Evolutionary conservation across 768 basidiomycete species (phyloP), one percentile per base, ranked within the genome.

Genomic region (Suillus subluteus): DNA sequence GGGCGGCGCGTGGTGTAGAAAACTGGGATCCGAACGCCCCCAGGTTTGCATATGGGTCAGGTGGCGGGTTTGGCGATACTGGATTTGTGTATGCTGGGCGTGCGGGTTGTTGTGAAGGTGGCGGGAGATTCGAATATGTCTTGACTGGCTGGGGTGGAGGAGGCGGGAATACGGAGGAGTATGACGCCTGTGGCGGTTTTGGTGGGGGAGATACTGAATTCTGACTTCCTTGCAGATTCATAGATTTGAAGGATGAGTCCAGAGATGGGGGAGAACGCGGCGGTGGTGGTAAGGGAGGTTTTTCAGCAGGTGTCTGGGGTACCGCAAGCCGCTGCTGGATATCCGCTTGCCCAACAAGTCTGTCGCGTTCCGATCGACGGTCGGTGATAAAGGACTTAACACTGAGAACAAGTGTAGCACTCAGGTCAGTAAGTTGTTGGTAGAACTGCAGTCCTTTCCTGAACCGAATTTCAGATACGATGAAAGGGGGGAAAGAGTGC

Each of bases 371-470:
- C 0, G 81, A 78, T 9, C 82, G 84, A 37, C 97, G 83, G 21
- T 84, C 80, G 0, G 83, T 78, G 9, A 95, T 81, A 72, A 91
- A 98, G 0, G 81, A 78, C 61, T 82, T 85, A 3, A 87, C 85
- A 65, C 88, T 88, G 5, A 82, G 77, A 43, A 83, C 80, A 6
- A 98, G 83, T 9, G 83, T 85, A 0, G 79, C 72, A 13, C 88
- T 82, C 44, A 96, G 78, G 21, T 88, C 87, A 0, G 82, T 84
- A 16, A 99, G 83, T 68, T 96, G 94, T 7, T 82, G 83, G 75
- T 99, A 98, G 78, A 97, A 99, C 54, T 91, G 88, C 2, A 95
- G 80, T 0, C 96, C 97, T 75, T 96, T 96, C 15, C 93, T 95
- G 74, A 69, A 70, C 15, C 52, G 30, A 40, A 50, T 63, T 18